Percentiles rank a stretch among this genome's conserved stretches.
phyloP scores from a whole-genome alignment of 2,329 filamentous ascomycete species.

The Fusarium coffeatum region DNA sequence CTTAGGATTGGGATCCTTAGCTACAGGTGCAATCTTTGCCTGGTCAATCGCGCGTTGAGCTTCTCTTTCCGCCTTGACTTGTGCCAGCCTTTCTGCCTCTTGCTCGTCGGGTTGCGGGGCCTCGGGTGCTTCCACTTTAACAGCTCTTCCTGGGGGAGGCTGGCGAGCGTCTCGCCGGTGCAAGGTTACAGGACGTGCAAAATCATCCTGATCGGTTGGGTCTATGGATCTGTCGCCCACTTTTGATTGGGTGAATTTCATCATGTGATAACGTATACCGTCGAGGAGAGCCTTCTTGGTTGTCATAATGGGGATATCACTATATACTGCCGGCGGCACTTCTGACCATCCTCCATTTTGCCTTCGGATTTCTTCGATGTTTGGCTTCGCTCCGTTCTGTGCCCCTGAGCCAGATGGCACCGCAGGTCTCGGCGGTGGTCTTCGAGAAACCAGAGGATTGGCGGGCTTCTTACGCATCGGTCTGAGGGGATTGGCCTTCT shows the following conservation, averaged over 20 bases:
- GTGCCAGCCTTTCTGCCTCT: conserved; percentile 73
- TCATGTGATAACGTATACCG: conserved; percentile 86
- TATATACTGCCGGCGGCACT: conserved; percentile 62
- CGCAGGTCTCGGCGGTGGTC: conserved; percentile 43
- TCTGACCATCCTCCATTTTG: conserved; percentile 69
- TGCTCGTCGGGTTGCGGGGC: conserved; percentile 63
- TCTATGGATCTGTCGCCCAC: conserved; percentile 72
- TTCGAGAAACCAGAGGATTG: conserved; percentile 74
- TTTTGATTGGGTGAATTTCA: conserved; percentile 77
- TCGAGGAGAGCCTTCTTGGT: conserved; percentile 85
- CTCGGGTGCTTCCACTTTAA: conserved; percentile 67
- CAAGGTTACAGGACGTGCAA: conserved; percentile 86
- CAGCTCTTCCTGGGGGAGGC: conserved; percentile 70
- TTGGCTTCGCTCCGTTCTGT: conserved; percentile 49
- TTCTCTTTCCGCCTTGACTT: conserved; percentile 81
- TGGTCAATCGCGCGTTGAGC: conserved; percentile 87
- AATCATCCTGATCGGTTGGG: conserved; percentile 76
- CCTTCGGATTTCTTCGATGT: conserved; percentile 57
- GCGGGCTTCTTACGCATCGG: conserved; percentile 57
- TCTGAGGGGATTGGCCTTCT: conserved; percentile 53
- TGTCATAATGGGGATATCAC: conserved; percentile 76
- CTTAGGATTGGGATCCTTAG: conserved; percentile 66
- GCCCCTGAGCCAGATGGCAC: conserved; percentile 38
- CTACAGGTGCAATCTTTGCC: conserved; percentile 90
- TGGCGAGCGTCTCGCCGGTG: conserved; percentile 88